Conservation (phyloP, 2,329 filamentous ascomycete species). For the Boeremia lycopersici region DNA sequence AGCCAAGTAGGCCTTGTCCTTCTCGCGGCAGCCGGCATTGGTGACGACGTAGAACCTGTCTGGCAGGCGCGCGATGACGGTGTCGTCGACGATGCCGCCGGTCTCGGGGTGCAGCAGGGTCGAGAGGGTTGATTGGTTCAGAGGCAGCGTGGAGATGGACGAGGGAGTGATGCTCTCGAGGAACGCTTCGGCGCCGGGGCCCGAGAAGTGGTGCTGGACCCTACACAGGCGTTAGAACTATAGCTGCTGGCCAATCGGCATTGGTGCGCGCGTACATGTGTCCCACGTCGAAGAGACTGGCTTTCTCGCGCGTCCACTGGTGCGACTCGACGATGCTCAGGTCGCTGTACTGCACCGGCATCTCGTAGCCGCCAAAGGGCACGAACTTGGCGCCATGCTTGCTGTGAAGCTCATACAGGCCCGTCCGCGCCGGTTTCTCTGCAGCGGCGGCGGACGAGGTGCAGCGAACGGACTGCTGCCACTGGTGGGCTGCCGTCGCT, state of each 20-base stretch:
- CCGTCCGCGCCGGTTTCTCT: conserved; percentile 62
- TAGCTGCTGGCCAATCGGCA: conserved; percentile 17
- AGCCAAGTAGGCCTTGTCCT: conserved; percentile 79
- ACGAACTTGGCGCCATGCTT: conserved; percentile 89
- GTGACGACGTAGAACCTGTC: conserved; percentile 86
- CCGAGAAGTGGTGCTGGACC: conserved; percentile 82
- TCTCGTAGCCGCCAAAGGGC: conserved; percentile 89
- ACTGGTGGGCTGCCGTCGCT: conserved; percentile 33
- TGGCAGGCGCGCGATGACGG: conserved; percentile 78
- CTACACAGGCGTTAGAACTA: conserved; percentile 39
- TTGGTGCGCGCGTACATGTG: conserved; percentile 73
- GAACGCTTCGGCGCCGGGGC: conserved; percentile 79
- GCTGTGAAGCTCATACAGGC: conserved; percentile 79
- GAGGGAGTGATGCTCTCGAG: conserved; percentile 85
- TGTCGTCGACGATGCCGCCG: conserved; percentile 94
- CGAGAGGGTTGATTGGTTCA: conserved; percentile 80
- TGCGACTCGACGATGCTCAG: conserved; percentile 83
- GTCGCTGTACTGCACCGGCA: conserved; percentile 88
- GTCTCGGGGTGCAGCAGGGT: conserved; percentile 74
- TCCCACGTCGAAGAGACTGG: conserved; percentile 92
- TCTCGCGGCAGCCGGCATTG: conserved; percentile 89
- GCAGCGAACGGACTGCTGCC: conserved; percentile 31
- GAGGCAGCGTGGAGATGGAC: conserved; percentile 66
- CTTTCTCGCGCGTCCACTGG: conserved; percentile 84
- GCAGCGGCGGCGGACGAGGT: conserved; percentile 35